These are phyloP conservation scores for Trichoderma sp. DNA, from an alignment of 2,329 filamentous ascomycete species.

Conservation along the genomic window DNA sequence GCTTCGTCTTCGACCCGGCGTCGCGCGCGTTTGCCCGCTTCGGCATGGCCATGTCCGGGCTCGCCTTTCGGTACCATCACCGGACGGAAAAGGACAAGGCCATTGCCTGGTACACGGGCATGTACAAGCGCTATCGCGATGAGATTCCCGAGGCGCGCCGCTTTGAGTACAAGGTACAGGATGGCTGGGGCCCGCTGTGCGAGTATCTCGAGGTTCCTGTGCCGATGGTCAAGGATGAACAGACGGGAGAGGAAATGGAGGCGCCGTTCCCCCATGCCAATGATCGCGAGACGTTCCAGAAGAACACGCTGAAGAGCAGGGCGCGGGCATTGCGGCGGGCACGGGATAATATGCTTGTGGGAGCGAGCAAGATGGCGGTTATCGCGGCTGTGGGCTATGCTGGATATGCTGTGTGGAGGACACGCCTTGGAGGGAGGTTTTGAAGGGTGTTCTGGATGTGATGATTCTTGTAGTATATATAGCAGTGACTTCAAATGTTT, in stretches of 20 bases:
- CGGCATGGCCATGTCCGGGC: conserved; percentile 26
- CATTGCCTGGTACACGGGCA: conserved; percentile 36
- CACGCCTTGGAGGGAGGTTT: conserved; percentile 25
- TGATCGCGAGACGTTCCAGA: conserved; percentile 29
- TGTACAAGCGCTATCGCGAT: conserved; percentile 37
- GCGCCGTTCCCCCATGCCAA: conserved; percentile 36
- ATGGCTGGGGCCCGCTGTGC: conserved; percentile 44
- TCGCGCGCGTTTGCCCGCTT: conserved; percentile 30
- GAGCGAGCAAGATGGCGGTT: conserved; percentile 25
- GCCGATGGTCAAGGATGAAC: conserved; percentile 33
- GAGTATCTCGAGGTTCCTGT: conserved; percentile 37
- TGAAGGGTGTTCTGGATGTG: neutral
- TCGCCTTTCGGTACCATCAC: conserved; percentile 32
- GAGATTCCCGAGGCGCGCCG: conserved; percentile 34
- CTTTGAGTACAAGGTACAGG: conserved; percentile 39
- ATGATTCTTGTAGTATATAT: neutral
- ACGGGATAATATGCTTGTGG: conserved; percentile 26
- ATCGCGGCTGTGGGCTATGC: conserved; percentile 28
- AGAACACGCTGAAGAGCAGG: conserved; percentile 16
- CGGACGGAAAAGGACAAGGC: conserved; percentile 37
- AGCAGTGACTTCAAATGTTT: neutral
- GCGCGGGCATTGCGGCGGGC: conserved; percentile 25
- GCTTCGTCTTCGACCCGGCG: conserved; percentile 28
- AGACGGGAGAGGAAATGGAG: conserved; percentile 32
- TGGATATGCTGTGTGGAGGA: conserved; percentile 32